Base-by-base conservation (phyloP, 2,329 filamentous ascomycete genomes). In the Nemania sp. region DNA sequence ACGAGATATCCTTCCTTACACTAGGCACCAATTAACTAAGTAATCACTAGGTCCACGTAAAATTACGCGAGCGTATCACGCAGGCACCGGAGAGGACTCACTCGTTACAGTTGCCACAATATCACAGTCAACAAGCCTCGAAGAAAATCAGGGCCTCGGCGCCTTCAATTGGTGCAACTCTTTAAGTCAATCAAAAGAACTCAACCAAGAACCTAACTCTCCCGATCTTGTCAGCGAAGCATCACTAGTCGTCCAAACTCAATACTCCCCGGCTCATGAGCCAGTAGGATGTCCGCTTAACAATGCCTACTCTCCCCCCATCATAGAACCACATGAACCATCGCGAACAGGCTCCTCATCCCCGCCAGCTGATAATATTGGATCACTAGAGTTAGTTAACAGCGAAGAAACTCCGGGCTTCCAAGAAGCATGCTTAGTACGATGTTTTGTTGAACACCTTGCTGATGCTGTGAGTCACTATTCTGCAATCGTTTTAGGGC, bases 381-480 rank as follows among this genome's bases (percentile, higher is more conserved):
- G 51, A 22, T 47, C 43, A 47, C 18, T 20, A 41, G 20, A 20
- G 32, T 1, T 15, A 2, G 1, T 41, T 24, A 13, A 18, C 20
- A 18, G 15, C 32, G 41, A 22, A 22, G 47, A 7, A 1, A 27
- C 26, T 22, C 18, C 26, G 11, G 55, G 55, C 22, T 47, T 58
- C 38, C 55, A 58, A 47, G 55, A 58, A 45, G 55, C 55, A 22
- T 58, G 55, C n/a, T 15, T 58, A 32, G 26, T 58, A 15, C 55
- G 41, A 15, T 58, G 55, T 32, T 58, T 58, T 32, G 55, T 32
- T 1, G 38, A 58, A 15, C 55, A 47, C 35, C 55, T 58, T 47
- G 55, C 55, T 15, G 41, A 58, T 58, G 55, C 55, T 5, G 55
- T 58, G 18, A 32, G 55, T 58, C 53, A 24, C 53, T 13, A 41